phyloP scores from a whole-genome alignment of 202 grass and related monocot genomes.

The Hordeum pubiflorum region DNA sequence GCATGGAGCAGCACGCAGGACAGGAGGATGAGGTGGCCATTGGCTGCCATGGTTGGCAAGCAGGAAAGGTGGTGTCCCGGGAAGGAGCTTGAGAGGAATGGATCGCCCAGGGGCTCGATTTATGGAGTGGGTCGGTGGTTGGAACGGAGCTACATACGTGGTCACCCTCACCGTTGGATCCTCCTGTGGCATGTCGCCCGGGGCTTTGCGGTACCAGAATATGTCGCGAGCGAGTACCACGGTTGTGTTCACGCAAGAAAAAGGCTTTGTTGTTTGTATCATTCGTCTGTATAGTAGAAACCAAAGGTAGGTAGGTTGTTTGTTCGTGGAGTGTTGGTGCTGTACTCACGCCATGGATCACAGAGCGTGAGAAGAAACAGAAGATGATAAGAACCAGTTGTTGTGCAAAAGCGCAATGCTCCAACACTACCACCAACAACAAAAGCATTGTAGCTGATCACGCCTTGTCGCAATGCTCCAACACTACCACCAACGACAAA shows the following conservation, averaged over 20 bases:
- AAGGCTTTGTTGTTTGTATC: neutral
- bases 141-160: neutral
- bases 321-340: neutral
- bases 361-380: neutral
- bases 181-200: too few species aligned
- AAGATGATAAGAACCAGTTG: neutral
- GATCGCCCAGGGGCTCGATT: neutral
- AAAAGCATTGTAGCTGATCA: neutral
- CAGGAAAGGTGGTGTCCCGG: neutral
- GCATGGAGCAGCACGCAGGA: neutral
- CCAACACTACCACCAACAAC: neutral
- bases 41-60: slow-evolving; percentile 19
- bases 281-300: neutral
- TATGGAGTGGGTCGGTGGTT: neutral
- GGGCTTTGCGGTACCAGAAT: neutral
- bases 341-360: too few species aligned
- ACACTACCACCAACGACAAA: neutral
- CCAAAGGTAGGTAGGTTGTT: neutral
- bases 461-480: neutral
- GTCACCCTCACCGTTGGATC: neutral
- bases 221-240: neutral
- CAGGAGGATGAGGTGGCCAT: neutral
- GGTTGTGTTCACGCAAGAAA: neutral
- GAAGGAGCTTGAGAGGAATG: neutral
- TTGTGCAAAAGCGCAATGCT: too few species aligned